Evolutionary conservation across 768 basidiomycete genomes (phyloP).

Genomic region (Jaapia argillacea): DNA sequence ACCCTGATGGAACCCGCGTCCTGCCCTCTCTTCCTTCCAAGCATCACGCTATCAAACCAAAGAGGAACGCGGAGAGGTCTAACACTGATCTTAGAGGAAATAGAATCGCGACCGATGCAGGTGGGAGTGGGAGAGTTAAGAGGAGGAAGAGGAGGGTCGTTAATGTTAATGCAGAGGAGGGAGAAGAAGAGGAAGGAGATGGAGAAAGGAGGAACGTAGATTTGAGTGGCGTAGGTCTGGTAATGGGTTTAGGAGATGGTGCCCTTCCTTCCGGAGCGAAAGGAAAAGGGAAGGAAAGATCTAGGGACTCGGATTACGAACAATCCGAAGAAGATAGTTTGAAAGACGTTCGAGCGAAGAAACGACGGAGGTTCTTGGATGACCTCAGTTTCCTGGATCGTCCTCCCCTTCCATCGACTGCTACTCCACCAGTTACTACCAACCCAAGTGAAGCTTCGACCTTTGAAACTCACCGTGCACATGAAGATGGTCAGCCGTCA

Average conservation of each 20-base stretch:
- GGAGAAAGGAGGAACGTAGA: too few relatives aligned
- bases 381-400: conserved; percentile 47
- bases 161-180: conserved; percentile 13
- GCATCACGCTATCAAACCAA: conserved; percentile 23
- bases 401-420: conserved; percentile 11
- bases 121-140: conserved; percentile 32
- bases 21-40: conserved; percentile 17
- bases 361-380: conserved; percentile 33
- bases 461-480: not conserved
- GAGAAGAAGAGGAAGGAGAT: conserved; percentile 15
- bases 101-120: conserved; percentile 62
- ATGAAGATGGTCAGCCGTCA: not conserved
- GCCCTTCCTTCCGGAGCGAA: conserved; percentile 15
- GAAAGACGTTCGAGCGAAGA: conserved; percentile 22
- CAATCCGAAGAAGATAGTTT: conserved; percentile 4
- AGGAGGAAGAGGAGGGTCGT: conserved; percentile 21
- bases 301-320: conserved; percentile 11
- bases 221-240: too few relatives aligned
- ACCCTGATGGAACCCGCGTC: conserved; percentile 54
- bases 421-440: not conserved
- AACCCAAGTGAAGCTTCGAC: not conserved
- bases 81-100: conserved; percentile 42
- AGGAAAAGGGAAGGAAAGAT: too few relatives aligned
- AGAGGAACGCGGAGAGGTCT: conserved; percentile 23
- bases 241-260: conserved; percentile 6